Evolutionary conservation across 148 eudicot genomes (phyloP).

Genomic region (Heliosperma pusillum): DNA sequence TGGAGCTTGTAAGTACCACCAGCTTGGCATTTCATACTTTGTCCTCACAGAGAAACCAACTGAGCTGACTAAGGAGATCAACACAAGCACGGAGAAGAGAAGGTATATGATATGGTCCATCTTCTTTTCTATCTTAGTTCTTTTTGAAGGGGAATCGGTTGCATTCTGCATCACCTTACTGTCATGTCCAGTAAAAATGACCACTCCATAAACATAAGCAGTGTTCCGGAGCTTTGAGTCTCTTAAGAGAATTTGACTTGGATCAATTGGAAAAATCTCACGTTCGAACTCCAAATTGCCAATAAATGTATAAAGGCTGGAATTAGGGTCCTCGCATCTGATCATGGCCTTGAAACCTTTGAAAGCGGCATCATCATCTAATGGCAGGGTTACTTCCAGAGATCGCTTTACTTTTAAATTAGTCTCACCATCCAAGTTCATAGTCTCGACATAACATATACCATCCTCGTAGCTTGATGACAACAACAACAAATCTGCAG

Average conservation of each 20-base stretch:
- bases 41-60: conserved; percentile 67
- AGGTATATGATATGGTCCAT: conserved; percentile 86
- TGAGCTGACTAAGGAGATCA: conserved; percentile 81
- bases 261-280: conserved; percentile 80
- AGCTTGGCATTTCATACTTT: conserved; percentile 46
- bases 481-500: conserved; percentile 80
- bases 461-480: conserved; percentile 95
- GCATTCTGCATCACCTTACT: conserved; percentile 94
- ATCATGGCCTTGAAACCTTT: conserved; percentile 56
- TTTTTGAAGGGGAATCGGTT: conserved; percentile 79
- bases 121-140: conserved; percentile 76
- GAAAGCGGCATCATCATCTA: conserved; percentile 63
- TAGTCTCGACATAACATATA: conserved; percentile 91
- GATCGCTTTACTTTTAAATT: conserved; percentile 86
- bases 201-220: conserved; percentile 72
- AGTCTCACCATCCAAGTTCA: conserved; percentile 98
- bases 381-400: conserved; percentile 60
- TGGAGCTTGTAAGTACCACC: conserved; percentile 77
- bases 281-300: conserved; percentile 84
- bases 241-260: conserved; percentile 78
- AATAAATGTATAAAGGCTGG: conserved; percentile 78
- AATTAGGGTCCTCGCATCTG: conserved; percentile 85
- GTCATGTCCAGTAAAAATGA: conserved; percentile 82
- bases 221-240: conserved; percentile 96
- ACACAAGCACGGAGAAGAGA: conserved; percentile 70